phyloP scores from a whole-genome alignment of 176 grass and related monocot genomes.

The Microstegium vimineum region DNA sequence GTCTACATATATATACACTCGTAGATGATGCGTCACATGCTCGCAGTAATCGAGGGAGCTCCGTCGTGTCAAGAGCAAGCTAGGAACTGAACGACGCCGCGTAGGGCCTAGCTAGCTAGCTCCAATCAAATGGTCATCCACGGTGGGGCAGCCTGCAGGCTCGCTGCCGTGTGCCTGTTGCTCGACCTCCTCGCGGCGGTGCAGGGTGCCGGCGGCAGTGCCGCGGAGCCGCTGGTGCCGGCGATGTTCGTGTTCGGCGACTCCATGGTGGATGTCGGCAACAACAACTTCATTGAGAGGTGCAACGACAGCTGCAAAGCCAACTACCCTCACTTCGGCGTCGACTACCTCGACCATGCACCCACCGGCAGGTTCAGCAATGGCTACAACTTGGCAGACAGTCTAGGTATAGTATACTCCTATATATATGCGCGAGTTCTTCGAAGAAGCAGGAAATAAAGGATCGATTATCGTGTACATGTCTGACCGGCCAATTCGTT shows the following conservation, averaged over 20 bases:
- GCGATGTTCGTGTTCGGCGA: conserved; percentile 89
- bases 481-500: neutral
- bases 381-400: conserved; percentile 70
- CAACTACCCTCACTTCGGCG: conserved; percentile 49
- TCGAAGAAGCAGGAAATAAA: neutral
- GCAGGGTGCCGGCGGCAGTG: neutral
- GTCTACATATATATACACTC: neutral
- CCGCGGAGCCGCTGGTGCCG: conserved; percentile 28
- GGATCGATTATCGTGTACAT: neutral
- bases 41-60: neutral
- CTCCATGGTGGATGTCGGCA: conserved; percentile 81
- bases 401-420: conserved; percentile 42
- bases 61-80: neutral
- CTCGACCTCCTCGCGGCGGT: neutral
- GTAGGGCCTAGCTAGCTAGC: too few species aligned
- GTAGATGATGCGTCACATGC: neutral
- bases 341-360: conserved; percentile 43
- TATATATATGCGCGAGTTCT: too few species aligned
- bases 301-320: conserved; percentile 25
- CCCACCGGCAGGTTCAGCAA: conserved; percentile 92
- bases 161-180: conserved; percentile 27
- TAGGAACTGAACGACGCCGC: too few species aligned
- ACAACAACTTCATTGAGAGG: conserved; percentile 60
- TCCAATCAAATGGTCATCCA: neutral
- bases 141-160: neutral